Evolutionary conservation across 306 rosid genomes (phyloP), one percentile per base, ranked within the genome.

Genomic region (Cucurbita pepo): DNA sequence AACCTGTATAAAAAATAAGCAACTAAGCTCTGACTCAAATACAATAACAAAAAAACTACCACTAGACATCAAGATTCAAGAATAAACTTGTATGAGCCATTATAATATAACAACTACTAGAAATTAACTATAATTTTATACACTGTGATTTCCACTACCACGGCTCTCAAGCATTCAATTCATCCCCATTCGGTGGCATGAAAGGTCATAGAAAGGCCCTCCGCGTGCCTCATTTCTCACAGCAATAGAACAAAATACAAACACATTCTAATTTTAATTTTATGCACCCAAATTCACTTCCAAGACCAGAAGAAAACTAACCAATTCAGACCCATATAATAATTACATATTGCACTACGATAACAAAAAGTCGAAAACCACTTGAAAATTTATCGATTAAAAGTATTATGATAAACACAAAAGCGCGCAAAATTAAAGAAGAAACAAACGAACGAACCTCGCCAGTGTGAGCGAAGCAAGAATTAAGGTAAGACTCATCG

Each of bases 391-490:
- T 18, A 6, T 5, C 1, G 30, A 30, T 59, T 36, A 59, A 7
- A 59, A 60, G 15, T 10, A 34, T 2, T 8, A 36, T 3, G 30
- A 37, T 62, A 3, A 8, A 40, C 44, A 7, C 44, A 40, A 40
- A 40, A 40, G 44, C 0, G 7, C 19, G 4, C 9, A 5, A 34
- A 14, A 25, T 30, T 70, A 0, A 51, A 7, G 25, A 44, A 12
- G 56, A 71, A 60, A 72, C 69, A 18, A 71, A 77, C 79, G 21
- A 60, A 72, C 47, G 57, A 48, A 88, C 96, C 79, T 89, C 95
- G 83, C 96, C 95, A 14, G 95, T 80, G 83, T 92, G 97, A 72
- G 97, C 83, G 50, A 89, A 92, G 79, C 96, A 89, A 59, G 78
- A 80, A 45, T 48, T 83, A 36, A 92, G 95, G 72, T 92, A 92